Evolutionary conservation across 2,329 filamentous ascomycete species (phyloP), one percentile per base, ranked within the genome.

Genomic region (Dendryphion nanum): DNA sequence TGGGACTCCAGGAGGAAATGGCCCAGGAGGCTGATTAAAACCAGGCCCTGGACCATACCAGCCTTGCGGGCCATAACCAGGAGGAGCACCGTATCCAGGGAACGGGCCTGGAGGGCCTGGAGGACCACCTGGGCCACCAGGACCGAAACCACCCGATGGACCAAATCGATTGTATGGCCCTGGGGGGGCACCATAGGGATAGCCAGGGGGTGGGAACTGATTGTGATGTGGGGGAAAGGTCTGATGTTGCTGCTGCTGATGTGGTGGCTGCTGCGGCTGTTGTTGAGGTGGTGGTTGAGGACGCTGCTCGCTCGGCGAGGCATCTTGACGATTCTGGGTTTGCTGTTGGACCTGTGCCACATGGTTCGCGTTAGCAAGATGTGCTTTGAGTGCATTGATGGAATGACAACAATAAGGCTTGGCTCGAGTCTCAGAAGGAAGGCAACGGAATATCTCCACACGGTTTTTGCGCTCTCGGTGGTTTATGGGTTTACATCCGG

Each of bases 361-460:
- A 50, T 43, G 42, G 37, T n/a, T 26, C 23, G n/a, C 2, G 23
- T 26, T 26, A 26, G 23, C 23, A n/a, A 26, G 23, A 26, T 26
- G 23, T 26, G 10, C 23, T n/a, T 10, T n/a, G 23, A 26, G 23
- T 26, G n/a, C n/a, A n/a, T 10, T 26, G 23, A 10, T 33, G 18
- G 12, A 33, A 16, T 12, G 18, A 16, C 8, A 30, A 30, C 8
- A 10, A 16, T 33, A 33, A 18, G 6, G 20, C 7, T 13, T 13
- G 31, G 12, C 18, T 33, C 7, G 20, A 30, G 15, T 10, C 18
- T 95, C 89, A 96, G 89, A 95, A 96, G 90, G 90, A 96, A 96
- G 90, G 89, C 90, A 96, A 95, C 90, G 89, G 90, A 95, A 57
- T 84, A 84, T 81, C 72, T 95, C 90, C 83, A 95, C 90, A 95